Evolutionary conservation across 345 rosid genomes (phyloP).

Genomic region (Sonneratia alba): DNA sequence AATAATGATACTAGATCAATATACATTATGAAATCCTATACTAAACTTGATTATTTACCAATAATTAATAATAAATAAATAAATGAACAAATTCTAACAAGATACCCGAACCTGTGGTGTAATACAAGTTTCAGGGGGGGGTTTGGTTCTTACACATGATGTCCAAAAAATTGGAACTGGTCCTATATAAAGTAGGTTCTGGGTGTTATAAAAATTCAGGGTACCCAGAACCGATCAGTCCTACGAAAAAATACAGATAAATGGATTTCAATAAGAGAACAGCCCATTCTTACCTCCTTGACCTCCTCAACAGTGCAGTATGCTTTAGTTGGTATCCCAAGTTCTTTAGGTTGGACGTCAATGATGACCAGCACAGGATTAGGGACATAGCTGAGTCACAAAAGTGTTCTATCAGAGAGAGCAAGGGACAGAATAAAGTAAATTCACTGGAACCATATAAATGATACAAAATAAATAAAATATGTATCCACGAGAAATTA

Average conservation of each 20-base stretch:
- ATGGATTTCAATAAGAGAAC: background rate
- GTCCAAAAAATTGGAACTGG: too few relatives aligned
- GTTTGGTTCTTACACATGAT: too few relatives aligned
- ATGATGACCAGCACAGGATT: slow-evolving; percentile 86
- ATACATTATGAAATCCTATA: too few relatives aligned
- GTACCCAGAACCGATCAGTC: too few relatives aligned
- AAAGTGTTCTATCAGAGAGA: background rate
- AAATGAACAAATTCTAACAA: too few relatives aligned
- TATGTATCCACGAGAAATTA: background rate
- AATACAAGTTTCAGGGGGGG: too few relatives aligned
- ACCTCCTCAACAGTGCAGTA: slow-evolving; percentile 86
- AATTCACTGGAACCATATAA: background rate
- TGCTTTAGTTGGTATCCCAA: slow-evolving; percentile 85
- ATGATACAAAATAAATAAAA: background rate
- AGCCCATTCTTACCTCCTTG: slow-evolving; percentile 45
- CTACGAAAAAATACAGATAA: background rate
- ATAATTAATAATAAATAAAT: too few relatives aligned
- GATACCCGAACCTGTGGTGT: too few relatives aligned
- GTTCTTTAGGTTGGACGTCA: slow-evolving; percentile 85
- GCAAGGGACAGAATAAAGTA: background rate
- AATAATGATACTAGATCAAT: too few relatives aligned
- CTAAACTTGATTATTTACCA: too few relatives aligned
- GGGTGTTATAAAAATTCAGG: too few relatives aligned
- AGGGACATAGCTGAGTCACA: slow-evolving; percentile 49
- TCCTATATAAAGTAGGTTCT: too few relatives aligned